Base-by-base conservation (phyloP, 352 stramenopile genomes). In the Blastocystis sp. region DNA sequence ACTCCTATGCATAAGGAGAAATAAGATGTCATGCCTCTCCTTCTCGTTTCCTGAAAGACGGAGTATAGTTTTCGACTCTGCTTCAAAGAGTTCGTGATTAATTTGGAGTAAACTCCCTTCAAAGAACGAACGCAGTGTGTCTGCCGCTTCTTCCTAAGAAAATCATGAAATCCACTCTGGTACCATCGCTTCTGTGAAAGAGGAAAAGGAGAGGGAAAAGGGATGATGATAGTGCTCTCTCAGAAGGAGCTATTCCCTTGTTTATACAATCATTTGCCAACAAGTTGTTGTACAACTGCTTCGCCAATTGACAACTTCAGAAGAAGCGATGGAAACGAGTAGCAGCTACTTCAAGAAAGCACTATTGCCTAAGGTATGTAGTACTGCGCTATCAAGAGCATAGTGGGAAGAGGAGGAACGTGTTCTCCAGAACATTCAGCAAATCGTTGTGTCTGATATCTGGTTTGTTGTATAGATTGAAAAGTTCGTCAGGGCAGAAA, bases 351-450 rank as follows among this genome's bases (percentile, higher is more conserved):
- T 63, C 16, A 64, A 27, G 14, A 21, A 32, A 11, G 29, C 21
- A 8, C 36, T 81, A 24, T 21, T 81, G 2, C 69, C 69, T 48
- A 29, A 64, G 27, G 69, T 81, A 29, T 0, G n/a, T 9, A 27
- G 24, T 64, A 0, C 1, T 29, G 11, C n/a, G 38, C 8, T 48
- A 7, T 11, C 16, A 44, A 11, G 34, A 18, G 8, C 14, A 1
- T 81, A 81, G 69, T 81, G 69, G 69, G 69, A 81, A n/a, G n/a
- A 32, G 9, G 69, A 81, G 14, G 44, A 38, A 29, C 9, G 21
- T 29, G 4, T 81, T 9, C 42, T 81, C 6, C 32, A 38, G 16
- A 81, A 81, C 34, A 44, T 81, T 21, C 69, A 81, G 42, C 46
- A 61, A 21, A 81, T 81, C 24, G 69, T 81, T 42, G 24, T 46